Base-by-base conservation (phyloP, 257 asterid species). In the Voacanga thouarsii region DNA sequence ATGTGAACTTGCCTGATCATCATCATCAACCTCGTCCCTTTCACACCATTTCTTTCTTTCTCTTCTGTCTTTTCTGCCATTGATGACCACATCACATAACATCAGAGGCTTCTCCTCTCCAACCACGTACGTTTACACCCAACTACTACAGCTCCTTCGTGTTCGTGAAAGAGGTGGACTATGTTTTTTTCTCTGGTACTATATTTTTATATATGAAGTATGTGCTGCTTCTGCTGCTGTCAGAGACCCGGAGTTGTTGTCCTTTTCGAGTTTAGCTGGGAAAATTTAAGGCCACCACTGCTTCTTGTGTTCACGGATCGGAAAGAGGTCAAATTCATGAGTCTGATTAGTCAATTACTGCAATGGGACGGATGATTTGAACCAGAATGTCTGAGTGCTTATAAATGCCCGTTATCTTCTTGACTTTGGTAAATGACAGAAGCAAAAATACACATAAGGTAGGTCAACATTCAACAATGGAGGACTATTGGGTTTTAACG, bases 1-100 rank as follows among this genome's bases (percentile, higher is more conserved):
- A 75, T 80, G 83, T 80, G 83, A 80, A n/a, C 68, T 56, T 75
- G 74, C 80, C 73, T 66, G 15, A 19, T 61, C 76, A n/a, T 72
- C 15, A 37, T 77, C 68, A 77, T 41, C 2, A 19, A 14, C 12
- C 47, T 43, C 21, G 57, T 55, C 61, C 26, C 61, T 55, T 18
- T 55, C 61, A 19, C 24, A 19, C 61, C 24, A 21, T 55, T 21
- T 55, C 76, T 12, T 26, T 51, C 16, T 67, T n/a, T 16, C 61
- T 10, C 44, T 53, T 15, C 47, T 33, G 43, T 39, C 57, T 63
- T 64, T 61, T 19, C 41, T 43, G 50, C 21, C 53, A 37, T 49
- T 12, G 14, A 55, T 55, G 24, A 55, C 5, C 7, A 21, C 4
- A 55, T 2, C 55, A 23, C 45, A 37, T 47, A 24, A 44, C 56